Evolutionary conservation across 1,284 basidiomycete species (phyloP).

Genomic region (Inonotus hispidus): DNA sequence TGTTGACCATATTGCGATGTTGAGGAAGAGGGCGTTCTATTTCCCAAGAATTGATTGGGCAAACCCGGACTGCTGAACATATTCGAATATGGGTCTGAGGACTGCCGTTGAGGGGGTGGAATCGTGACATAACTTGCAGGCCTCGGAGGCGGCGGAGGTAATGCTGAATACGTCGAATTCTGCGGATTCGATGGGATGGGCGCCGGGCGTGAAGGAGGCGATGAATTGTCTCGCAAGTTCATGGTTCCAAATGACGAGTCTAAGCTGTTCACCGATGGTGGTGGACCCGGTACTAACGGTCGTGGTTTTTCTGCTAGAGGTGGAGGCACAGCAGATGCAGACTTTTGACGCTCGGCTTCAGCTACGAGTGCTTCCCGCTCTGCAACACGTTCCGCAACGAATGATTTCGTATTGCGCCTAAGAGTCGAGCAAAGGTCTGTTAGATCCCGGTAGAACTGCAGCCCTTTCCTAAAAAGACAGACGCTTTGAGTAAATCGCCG

Average conservation of each 20-base stretch:
- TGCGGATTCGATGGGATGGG: constrained; percentile 20
- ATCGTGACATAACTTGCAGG: constrained; percentile 29
- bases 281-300: constrained; percentile 38
- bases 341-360: constrained; percentile 68
- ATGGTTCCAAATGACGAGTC: constrained; percentile 52
- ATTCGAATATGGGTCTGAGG: constrained; percentile 21
- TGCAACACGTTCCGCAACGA: constrained; percentile 55
- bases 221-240: constrained; percentile 32
- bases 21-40: not conserved
- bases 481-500: constrained; percentile 12
- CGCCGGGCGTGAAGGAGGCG: constrained; percentile 22
- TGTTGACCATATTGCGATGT: constrained; percentile 14
- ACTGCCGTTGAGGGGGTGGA: constrained; percentile 25
- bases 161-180: constrained; percentile 22
- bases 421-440: constrained; percentile 60
- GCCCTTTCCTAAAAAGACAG: constrained; percentile 61
- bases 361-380: constrained; percentile 69
- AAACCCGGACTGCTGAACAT: constrained; percentile 12
- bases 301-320: constrained; percentile 44
- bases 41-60: constrained; percentile 9
- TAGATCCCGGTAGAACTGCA: constrained; percentile 87
- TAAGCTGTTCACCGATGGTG: constrained; percentile 30
- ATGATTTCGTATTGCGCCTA: constrained; percentile 55
- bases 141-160: constrained; percentile 30
- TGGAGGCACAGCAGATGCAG: constrained; percentile 31